phyloP scores from a whole-genome alignment of 306 rosid species.

The Gastrolobium bilobum region DNA sequence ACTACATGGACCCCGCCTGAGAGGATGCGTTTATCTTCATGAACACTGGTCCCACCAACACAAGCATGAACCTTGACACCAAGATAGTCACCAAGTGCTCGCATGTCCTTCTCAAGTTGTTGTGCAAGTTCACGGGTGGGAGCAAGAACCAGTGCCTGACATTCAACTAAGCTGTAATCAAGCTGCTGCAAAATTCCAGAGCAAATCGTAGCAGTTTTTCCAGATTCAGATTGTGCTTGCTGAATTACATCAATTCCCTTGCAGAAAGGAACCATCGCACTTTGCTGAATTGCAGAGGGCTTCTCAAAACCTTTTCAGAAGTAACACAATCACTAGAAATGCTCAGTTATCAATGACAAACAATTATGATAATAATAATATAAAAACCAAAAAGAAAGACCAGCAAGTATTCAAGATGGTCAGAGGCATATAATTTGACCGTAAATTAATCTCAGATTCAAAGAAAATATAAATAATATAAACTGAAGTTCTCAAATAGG shows the following conservation, averaged over 20 bases:
- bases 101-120: constrained; percentile 84
- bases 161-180: constrained; percentile 69
- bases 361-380: not conserved
- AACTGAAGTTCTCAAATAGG: not conserved
- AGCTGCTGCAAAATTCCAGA: constrained; percentile 84
- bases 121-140: constrained; percentile 88
- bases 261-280: constrained; percentile 86
- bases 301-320: constrained; percentile 73
- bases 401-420: not conserved
- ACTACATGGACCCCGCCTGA: no score
- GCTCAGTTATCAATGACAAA: not conserved
- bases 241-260: constrained; percentile 50
- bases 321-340: constrained; percentile 27
- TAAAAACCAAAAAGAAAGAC: not conserved
- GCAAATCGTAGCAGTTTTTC: constrained; percentile 83
- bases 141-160: constrained; percentile 86
- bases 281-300: constrained; percentile 87
- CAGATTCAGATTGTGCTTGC: constrained; percentile 80
- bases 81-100: constrained; percentile 73
- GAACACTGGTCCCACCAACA: no score
- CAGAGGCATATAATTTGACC: not conserved
- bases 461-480: not conserved
- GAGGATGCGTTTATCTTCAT: no score
- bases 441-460: not conserved
- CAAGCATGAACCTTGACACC: no score